phyloP scores from a whole-genome alignment of 2,329 filamentous ascomycete species.

The Myriosclerotinia duriaeana region DNA sequence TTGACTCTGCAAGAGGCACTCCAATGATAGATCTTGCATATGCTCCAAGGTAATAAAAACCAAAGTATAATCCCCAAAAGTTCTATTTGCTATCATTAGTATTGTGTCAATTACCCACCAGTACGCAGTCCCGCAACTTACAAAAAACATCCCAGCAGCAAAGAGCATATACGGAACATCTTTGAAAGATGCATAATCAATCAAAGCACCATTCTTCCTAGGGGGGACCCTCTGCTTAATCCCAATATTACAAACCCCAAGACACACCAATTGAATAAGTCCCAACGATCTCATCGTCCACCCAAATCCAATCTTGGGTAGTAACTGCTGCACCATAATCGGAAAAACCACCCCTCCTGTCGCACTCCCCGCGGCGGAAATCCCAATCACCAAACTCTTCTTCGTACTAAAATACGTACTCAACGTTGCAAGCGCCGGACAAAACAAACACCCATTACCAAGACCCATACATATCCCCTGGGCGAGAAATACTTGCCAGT shows the following conservation, averaged over 20 bases:
- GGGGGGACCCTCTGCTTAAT: constrained; percentile 45
- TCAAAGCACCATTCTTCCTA: constrained; percentile 44
- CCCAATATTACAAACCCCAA: constrained; percentile 43
- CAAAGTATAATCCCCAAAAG: constrained; percentile 49
- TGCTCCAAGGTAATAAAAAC: constrained; percentile 43
- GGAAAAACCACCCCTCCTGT: constrained; percentile 48
- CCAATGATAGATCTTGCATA: constrained; percentile 43
- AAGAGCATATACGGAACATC: constrained; percentile 49
- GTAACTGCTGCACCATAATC: constrained; percentile 45
- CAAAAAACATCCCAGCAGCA: constrained; percentile 44
- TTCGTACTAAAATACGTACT: constrained; percentile 46
- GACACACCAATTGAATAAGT: constrained; percentile 46
- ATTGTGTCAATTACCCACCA: background rate
- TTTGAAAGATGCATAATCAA: constrained; percentile 48
- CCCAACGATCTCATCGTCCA: constrained; percentile 50
- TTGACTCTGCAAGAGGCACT: constrained; percentile 46
- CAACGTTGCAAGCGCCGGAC: constrained; percentile 43
- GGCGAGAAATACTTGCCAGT: constrained; percentile 47
- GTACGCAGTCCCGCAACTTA: constrained; percentile 26
- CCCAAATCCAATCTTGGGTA: constrained; percentile 46
- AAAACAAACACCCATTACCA: constrained; percentile 46
- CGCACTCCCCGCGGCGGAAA: constrained; percentile 43
- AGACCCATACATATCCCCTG: constrained; percentile 47
- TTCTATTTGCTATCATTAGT: constrained; percentile 24
- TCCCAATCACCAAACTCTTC: constrained; percentile 43